A percentile compares a stretch with the other conserved stretches of the same genome.
Conservation (phyloP, 23 red algal genomes). For the Pyropia yezoensis region DNA sequence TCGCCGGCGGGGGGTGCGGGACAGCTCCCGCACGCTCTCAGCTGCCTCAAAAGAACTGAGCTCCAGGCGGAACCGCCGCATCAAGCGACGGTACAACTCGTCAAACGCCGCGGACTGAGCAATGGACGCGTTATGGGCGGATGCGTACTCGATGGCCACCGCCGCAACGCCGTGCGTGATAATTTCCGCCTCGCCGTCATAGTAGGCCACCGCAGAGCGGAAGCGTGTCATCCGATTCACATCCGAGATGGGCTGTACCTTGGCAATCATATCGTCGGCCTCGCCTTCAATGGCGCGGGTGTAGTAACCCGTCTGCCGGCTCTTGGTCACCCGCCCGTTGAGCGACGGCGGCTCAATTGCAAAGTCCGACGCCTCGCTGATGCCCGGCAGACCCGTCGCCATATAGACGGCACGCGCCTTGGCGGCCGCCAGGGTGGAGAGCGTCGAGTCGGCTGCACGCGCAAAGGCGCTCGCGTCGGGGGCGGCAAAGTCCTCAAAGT, state of each 20-base stretch:
- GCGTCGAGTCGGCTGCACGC: constrained; percentile 6
- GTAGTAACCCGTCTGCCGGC: constrained; percentile 41
- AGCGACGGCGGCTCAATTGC: constrained; percentile 38
- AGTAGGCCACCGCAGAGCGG: constrained; percentile 50
- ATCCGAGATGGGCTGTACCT: constrained; percentile 56
- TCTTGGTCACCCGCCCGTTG: constrained; percentile 27
- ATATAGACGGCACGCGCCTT: constrained; percentile 60
- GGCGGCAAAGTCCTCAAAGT: constrained; percentile 48
- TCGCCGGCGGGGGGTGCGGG: background rate
- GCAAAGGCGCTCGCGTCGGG: constrained; percentile 18
- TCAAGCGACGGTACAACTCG: constrained; percentile 57
- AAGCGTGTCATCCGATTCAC: constrained; percentile 51
- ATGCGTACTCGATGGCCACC: constrained; percentile 54
- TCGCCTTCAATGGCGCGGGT: constrained; percentile 30
- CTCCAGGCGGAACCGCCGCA: constrained; percentile 23
- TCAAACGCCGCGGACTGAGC: constrained; percentile 64
- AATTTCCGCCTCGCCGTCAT: constrained; percentile 79
- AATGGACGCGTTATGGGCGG: constrained; percentile 15
- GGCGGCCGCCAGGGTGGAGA: constrained; percentile 17
- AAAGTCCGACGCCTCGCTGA: constrained; percentile 44
- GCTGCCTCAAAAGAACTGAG: constrained; percentile 22
- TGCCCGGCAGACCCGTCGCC: constrained; percentile 44
- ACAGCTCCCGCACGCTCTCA: background rate
- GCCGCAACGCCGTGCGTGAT: constrained; percentile 15
- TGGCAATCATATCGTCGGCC: constrained; percentile 52